These are phyloP conservation scores for Rhododendron molle DNA, from an alignment of 148 eudicot species.

Conservation along the genomic window DNA sequence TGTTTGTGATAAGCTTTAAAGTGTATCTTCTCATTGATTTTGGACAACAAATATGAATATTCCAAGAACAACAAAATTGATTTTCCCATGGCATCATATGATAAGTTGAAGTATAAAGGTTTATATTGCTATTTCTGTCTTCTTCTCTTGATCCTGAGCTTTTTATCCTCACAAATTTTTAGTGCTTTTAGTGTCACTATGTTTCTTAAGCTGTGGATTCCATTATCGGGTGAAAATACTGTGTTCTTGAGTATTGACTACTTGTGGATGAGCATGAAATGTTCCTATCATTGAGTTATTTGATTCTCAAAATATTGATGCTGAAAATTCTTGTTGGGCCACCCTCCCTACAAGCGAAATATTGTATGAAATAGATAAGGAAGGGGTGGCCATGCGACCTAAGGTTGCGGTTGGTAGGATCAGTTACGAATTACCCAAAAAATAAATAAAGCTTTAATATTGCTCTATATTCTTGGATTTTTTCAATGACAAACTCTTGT, in stretches of 20 bases:
- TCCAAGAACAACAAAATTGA: background rate
- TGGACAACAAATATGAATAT: background rate
- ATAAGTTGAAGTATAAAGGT: background rate
- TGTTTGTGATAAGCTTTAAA: too few species aligned
- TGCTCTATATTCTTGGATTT: background rate
- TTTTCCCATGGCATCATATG: background rate
- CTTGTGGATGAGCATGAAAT: background rate
- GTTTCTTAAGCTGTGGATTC: background rate
- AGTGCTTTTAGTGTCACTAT: background rate
- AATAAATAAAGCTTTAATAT: background rate
- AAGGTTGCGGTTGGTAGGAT: background rate
- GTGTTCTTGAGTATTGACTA: background rate
- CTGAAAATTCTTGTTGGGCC: background rate
- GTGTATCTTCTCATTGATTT: background rate
- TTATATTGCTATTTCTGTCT: background rate
- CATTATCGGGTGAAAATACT: background rate
- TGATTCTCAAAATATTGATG: background rate
- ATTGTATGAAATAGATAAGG: background rate
- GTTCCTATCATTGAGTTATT: background rate
- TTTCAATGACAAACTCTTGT: background rate
- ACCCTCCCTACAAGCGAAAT: background rate
- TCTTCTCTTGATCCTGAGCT: background rate
- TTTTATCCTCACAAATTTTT: background rate
- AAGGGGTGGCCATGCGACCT: background rate
- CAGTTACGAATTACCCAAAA: background rate